Evolutionary conservation across 2,329 filamentous ascomycete species (phyloP).

Genomic region (Scedosporium aurantiacum): DNA sequence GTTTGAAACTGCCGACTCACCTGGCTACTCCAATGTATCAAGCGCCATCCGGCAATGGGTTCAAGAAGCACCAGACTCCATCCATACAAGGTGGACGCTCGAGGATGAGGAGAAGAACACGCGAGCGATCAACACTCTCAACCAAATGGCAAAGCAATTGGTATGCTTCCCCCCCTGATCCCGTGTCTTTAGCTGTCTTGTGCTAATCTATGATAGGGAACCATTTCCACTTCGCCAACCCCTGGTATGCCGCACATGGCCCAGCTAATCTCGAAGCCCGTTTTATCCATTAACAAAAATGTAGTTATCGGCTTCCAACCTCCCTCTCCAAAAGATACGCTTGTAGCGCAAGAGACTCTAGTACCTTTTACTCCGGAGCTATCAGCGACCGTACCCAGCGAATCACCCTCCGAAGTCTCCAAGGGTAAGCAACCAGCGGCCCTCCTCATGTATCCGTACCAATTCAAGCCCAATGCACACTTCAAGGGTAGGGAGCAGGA

Average conservation of each 20-base stretch:
- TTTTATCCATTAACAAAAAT: neutral
- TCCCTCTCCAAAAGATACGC: neutral
- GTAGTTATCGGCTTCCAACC: neutral
- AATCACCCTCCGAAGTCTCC: neutral
- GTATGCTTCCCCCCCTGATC: neutral
- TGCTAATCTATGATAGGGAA: neutral
- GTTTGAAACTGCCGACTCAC: constrained; percentile 51
- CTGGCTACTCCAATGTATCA: constrained; percentile 49
- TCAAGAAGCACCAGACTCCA: constrained; percentile 40
- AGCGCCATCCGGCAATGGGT: constrained; percentile 40
- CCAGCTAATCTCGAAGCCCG: no score
- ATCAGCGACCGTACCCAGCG: neutral
- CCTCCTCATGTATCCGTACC: constrained; percentile 36
- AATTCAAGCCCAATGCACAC: constrained; percentile 50
- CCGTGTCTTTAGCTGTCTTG: neutral
- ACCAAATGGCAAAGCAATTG: constrained; percentile 28
- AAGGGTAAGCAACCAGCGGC: constrained; percentile 10
- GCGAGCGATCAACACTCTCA: constrained; percentile 31
- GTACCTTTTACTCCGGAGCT: neutral
- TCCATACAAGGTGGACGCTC: constrained; percentile 46
- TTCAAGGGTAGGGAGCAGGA: constrained; percentile 51
- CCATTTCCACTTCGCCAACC: neutral
- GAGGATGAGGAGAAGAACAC: constrained; percentile 43
- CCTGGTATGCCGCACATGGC: neutral
- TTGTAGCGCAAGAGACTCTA: neutral